These are phyloP conservation scores for Scedosporium aurantiacum DNA, from an alignment of 2,329 filamentous ascomycete species.

Conservation along the genomic window DNA sequence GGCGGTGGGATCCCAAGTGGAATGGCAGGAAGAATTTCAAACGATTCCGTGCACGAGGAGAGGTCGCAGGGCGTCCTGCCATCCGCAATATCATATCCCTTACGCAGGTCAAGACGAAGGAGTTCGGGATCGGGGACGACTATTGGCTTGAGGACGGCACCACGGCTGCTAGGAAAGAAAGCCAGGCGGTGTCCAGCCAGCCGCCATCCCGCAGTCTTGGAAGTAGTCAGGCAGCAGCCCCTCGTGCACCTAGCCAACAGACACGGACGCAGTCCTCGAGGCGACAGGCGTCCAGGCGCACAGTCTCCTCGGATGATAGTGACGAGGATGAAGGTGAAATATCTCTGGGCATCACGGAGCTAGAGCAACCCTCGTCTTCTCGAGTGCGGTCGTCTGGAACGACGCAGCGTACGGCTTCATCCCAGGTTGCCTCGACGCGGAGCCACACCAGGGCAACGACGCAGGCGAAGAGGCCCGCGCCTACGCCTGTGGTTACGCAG, in stretches of 20 bases:
- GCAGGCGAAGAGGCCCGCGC: slow-evolving; percentile 23
- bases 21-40: slow-evolving; percentile 97
- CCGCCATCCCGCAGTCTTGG: slow-evolving; percentile 13
- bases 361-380: slow-evolving; percentile 8
- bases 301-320: slow-evolving; percentile 26
- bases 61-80: slow-evolving; percentile 27
- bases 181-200: slow-evolving; percentile 13
- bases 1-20: slow-evolving; percentile 78
- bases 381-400: slow-evolving; percentile 11
- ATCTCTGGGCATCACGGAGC: slow-evolving; percentile 14
- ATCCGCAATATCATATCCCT: slow-evolving; percentile 55
- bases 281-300: slow-evolving; percentile 11
- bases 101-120: slow-evolving; percentile 59
- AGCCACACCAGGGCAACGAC: slow-evolving; percentile 3
- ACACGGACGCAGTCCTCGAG: slow-evolving; percentile 6
- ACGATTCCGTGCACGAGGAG: slow-evolving; percentile 58
- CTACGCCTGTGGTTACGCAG: slow-evolving; percentile 17
- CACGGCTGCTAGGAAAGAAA: slow-evolving; percentile 15
- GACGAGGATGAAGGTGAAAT: slow-evolving; percentile 19
- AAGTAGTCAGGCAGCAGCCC: slow-evolving; percentile 13
- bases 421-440: slow-evolving; percentile 7
- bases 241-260: not conserved
- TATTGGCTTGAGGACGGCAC: slow-evolving; percentile 56
- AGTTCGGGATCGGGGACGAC: slow-evolving; percentile 62
- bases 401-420: slow-evolving; percentile 13